These are phyloP conservation scores for Quaeritorhiza haematococci DNA, from an alignment of 371 early-diverging fungal genomes.

Conservation along the genomic window DNA sequence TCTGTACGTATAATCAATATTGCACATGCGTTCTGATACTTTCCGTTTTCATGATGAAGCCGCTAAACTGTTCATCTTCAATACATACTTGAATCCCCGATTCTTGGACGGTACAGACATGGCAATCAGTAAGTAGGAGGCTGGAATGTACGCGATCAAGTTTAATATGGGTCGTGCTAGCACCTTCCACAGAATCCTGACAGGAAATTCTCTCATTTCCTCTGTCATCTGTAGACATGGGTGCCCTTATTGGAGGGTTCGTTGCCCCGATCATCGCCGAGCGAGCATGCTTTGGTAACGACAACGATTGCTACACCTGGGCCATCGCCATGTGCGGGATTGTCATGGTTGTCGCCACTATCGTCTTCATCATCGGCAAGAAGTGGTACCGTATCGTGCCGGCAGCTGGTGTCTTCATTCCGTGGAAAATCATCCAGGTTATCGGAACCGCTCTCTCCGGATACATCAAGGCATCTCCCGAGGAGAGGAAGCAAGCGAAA, in stretches of 20 bases:
- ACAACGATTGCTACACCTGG: slow-evolving; percentile 5
- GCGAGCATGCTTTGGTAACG: slow-evolving; percentile 4
- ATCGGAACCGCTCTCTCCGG: slow-evolving; percentile 7
- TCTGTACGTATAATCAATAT: too few species aligned
- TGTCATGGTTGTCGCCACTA: slow-evolving; percentile 37
- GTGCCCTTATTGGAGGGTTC: slow-evolving; percentile 27
- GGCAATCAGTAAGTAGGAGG: too few species aligned
- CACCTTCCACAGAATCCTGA: background rate
- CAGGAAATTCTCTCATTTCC: slow-evolving; percentile 1
- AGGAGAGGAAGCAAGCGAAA: slow-evolving; percentile 15
- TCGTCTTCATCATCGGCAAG: slow-evolving; percentile 44
- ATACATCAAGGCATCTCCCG: background rate
- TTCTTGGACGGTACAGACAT: slow-evolving; percentile 1
- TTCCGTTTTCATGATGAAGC: too few species aligned
- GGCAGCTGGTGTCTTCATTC: slow-evolving; percentile 48
- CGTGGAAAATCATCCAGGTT: slow-evolving; percentile 30
- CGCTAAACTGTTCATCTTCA: too few species aligned
- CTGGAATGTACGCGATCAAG: too few species aligned
- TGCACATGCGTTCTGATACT: too few species aligned
- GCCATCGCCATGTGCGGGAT: slow-evolving; percentile 24
- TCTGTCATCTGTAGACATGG: slow-evolving; percentile 12
- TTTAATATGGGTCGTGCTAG: background rate
- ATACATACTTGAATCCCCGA: slow-evolving; percentile 5
- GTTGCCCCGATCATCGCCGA: slow-evolving; percentile 25
- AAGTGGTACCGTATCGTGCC: slow-evolving; percentile 53